phyloP scores from a whole-genome alignment of 805 yeast species.

The Hemisphaericaspora nanyangensis region DNA sequence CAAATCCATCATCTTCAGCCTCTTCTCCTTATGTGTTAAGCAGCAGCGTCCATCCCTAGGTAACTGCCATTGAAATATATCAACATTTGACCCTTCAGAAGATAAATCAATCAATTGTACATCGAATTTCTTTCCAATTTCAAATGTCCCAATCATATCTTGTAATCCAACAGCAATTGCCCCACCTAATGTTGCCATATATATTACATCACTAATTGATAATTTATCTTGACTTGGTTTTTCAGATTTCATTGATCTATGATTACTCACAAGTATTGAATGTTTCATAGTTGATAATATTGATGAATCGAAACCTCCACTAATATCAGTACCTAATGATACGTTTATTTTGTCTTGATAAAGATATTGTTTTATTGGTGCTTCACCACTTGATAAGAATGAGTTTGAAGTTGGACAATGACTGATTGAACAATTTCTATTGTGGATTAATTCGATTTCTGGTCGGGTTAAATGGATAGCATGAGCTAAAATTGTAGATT shows the following conservation, averaged over 20 bases:
- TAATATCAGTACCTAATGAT: slow-evolving; percentile 51
- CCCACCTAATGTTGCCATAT: slow-evolving; percentile 86
- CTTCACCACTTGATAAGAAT: slow-evolving; percentile 85
- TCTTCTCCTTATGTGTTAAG: no score
- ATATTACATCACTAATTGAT: slow-evolving; percentile 66
- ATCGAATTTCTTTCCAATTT: slow-evolving; percentile 78
- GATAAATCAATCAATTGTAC: slow-evolving; percentile 70
- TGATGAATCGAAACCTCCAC: slow-evolving; percentile 41
- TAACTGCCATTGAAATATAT: slow-evolving; percentile 72
- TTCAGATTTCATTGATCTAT: slow-evolving; percentile 32
- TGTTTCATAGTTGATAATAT: slow-evolving; percentile 33
- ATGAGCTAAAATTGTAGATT: slow-evolving; percentile 81
- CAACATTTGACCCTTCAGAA: slow-evolving; percentile 55
- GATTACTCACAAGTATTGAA: slow-evolving; percentile 38
- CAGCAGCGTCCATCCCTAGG: slow-evolving; percentile 4
- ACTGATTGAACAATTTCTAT: slow-evolving; percentile 64
- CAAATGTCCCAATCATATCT: slow-evolving; percentile 63
- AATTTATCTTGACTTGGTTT: slow-evolving; percentile 45
- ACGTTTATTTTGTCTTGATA: slow-evolving; percentile 67
- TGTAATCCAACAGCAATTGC: slow-evolving; percentile 68
- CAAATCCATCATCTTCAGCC: slow-evolving; percentile 42
- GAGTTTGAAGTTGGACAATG: slow-evolving; percentile 95
- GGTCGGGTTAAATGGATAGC: slow-evolving; percentile 69
- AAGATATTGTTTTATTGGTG: slow-evolving; percentile 64
- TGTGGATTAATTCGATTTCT: slow-evolving; percentile 58